phyloP scores from a whole-genome alignment of 179 eudicot genomes.

The Corrigiola litoralis region DNA sequence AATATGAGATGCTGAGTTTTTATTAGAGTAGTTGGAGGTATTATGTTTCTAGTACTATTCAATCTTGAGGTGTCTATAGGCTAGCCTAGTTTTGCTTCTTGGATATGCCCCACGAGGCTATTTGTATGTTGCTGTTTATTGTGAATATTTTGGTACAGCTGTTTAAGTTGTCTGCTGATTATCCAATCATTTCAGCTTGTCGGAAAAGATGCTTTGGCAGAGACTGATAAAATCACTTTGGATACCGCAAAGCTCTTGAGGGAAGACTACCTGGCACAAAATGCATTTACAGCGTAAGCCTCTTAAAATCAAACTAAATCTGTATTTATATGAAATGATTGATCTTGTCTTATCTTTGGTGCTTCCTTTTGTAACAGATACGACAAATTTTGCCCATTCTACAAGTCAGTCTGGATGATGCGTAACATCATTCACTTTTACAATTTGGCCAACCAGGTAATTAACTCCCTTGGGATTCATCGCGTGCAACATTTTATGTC shows the following conservation, averaged over 20 bases:
- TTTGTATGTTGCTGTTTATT: not conserved
- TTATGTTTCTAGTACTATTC: not conserved
- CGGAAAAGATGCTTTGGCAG: conserved; percentile 97
- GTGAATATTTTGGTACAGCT: not conserved
- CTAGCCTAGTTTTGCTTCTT: not conserved
- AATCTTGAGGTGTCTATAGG: no score
- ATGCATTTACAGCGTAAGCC: conserved; percentile 97
- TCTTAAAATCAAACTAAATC: not conserved
- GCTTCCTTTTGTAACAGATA: conserved; percentile 44
- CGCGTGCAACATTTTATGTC: no score
- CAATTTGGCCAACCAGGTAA: conserved; percentile 95
- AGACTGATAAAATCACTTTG: conserved; percentile 84
- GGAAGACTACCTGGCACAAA: conserved; percentile 98
- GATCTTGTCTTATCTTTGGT: not conserved
- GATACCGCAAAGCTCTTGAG: conserved; percentile 99
- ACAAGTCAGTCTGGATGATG: conserved; percentile 99
- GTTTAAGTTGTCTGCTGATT: not conserved
- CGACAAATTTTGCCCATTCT: conserved; percentile 97
- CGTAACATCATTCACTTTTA: conserved; percentile 98
- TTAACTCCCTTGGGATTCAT: not conserved
- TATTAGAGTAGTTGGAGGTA: no score
- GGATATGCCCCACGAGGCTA: not conserved
- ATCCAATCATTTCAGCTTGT: conserved; percentile 63
- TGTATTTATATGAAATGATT: not conserved
- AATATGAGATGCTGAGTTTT: no score